These are phyloP conservation scores for Begonia masoniana DNA, from an alignment of 306 rosid genomes.

Conservation along the genomic window DNA sequence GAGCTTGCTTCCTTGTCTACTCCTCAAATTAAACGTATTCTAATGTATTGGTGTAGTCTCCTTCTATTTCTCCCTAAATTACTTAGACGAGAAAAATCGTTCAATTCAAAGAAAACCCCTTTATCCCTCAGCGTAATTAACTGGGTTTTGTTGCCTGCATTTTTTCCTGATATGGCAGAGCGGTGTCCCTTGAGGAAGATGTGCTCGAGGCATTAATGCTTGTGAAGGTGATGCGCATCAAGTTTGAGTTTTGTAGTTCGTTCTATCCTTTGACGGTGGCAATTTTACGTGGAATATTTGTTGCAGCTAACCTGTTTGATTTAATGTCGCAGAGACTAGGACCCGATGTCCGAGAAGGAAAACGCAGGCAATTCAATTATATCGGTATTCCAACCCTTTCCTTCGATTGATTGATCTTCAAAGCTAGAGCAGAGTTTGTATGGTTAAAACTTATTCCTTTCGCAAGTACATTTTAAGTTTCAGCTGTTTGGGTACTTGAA, in stretches of 20 bases:
- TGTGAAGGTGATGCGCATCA: constrained; percentile 46
- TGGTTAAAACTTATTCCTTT: not conserved
- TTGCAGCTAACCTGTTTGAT: constrained; percentile 56
- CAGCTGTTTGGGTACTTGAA: not conserved
- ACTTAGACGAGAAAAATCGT: not conserved
- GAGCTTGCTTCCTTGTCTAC: constrained; percentile 62
- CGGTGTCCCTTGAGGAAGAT: constrained; percentile 42
- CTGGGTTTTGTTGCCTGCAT: not conserved
- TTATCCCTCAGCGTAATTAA: not conserved
- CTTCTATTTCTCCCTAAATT: not conserved
- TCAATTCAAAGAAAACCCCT: too few species aligned
- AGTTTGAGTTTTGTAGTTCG: constrained; percentile 12
- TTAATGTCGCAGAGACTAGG: constrained; percentile 57
- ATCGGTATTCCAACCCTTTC: constrained; percentile 35
- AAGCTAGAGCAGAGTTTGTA: not conserved
- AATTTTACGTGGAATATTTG: not conserved
- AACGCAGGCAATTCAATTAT: constrained; percentile 81
- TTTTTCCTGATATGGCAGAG: constrained; percentile 25
- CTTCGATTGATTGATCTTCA: not conserved
- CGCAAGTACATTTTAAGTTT: not conserved
- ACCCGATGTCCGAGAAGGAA: constrained; percentile 88
- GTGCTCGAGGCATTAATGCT: constrained; percentile 53
- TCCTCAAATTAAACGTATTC: constrained; percentile 65
- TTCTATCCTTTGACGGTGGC: constrained; percentile 8
- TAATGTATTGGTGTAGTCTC: constrained; percentile 26